Evolutionary conservation across 2,329 filamentous ascomycete genomes (phyloP), one percentile per base, ranked within the genome.

Genomic region (Monilinia laxa): DNA sequence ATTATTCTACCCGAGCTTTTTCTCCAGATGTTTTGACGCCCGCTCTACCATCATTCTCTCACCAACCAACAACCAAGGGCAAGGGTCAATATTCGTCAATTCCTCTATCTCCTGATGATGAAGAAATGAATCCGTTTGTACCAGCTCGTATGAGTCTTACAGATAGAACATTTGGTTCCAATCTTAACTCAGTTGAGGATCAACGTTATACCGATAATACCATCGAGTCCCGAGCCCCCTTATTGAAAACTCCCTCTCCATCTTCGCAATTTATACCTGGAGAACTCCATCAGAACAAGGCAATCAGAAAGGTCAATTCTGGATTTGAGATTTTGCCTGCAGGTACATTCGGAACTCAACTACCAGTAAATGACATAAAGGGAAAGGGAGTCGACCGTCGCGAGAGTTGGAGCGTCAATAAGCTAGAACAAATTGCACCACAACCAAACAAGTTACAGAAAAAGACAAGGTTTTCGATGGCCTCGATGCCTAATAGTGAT

Each of bases 311-410:
- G 59, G 76, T 79, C 31, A 80, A 80, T 69, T 71, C 75, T 6
- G 77, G 75, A 0, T 80, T 80, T 52, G 77, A 80, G 67, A 71
- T 81, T 12, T 68, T 80, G 12, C 78, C 78, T 16, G 78, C 78
- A 9, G 79, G 79, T 14, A 80, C 78, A 16, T 63, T 79, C 76
- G 74, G 71, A 11, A 54, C 60, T 28, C 69, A 69, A 31, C 20
- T 65, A 25, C n/a, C 31, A 2, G 28, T 51, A 7, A 70, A 72
- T 16, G 12, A 42, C 40, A 38, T 68, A 16, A 68, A 69, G 45
- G 64, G 67, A n/a, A 70, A 68, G 51, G 67, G 67, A 6, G 52
- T 60, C 11, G 65, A 67, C 6, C 54, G 62, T 38, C 58, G 52
- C 12, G 69, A 67, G 20, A 63, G 66, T n/a, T 67, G 47, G 69